Evolutionary conservation across 2,329 filamentous ascomycete genomes (phyloP), one percentile per base, ranked within the genome.

Genomic region (Coleophoma crateriformis): DNA sequence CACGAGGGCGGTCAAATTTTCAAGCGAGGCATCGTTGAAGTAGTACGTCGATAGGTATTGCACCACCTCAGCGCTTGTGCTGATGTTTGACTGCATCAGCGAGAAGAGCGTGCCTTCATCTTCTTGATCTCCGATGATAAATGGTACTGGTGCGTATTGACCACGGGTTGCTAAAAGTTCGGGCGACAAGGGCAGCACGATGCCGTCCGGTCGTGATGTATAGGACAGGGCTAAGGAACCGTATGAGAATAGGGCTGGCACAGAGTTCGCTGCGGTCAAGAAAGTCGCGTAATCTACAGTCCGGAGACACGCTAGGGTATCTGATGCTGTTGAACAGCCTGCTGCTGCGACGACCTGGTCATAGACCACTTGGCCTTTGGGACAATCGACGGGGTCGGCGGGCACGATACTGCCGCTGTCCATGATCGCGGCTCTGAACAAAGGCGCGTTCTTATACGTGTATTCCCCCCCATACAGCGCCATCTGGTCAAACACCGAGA

Each of bases 371-470:
- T 91, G 86, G 0, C 76, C 80, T 64, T 88, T 88, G 10, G 72
- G 67, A 33, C 78, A 76, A 58, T 89, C 85, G 0, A 90, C 79
- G 0, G 76, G 72, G 20, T 82, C 78, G 0, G 83, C 75, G 0
- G 84, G 84, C 0, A 79, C 67, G 2, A 85, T 65, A 50, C 75
- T 81, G 2, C 86, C 86, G 2, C 82, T 87, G 68, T 87, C 79
- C 87, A 94, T 91, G 58, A 92, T 91, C 20, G 74, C 87, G 1
- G 73, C 87, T 22, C 85, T 79, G 76, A 94, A 92, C 1, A 94
- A 74, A 1, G 82, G 74, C 59, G 85, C 82, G 47, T 83, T 85
- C 2, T 90, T 89, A 71, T 91, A 90, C 0, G 72, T 83, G 62
- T 81, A 79, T 64, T 92, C 73, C 7, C 88, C 88, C 33, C 81